Evolutionary conservation across 2,329 filamentous ascomycete genomes (phyloP).

Genomic region (Biscogniauxia marginata): DNA sequence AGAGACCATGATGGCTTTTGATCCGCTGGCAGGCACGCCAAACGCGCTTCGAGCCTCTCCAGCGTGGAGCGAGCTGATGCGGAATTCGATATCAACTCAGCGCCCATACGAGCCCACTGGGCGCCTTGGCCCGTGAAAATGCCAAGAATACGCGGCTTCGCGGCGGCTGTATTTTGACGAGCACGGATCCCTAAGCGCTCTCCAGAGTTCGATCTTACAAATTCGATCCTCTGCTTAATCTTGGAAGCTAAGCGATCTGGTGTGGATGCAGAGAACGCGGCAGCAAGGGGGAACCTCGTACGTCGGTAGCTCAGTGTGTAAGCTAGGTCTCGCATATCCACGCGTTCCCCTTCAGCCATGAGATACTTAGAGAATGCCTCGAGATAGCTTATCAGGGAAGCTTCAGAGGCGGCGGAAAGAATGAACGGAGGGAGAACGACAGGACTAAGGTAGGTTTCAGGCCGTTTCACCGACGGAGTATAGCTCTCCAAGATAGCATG

Average conservation of each 20-base stretch:
- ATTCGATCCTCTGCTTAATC: neutral
- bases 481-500: constrained; percentile 19
- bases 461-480: neutral
- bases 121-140: constrained; percentile 38
- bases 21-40: neutral
- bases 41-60: neutral
- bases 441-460: neutral
- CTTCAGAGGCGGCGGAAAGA: constrained; percentile 2
- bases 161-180: neutral
- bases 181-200: neutral
- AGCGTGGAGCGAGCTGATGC: neutral
- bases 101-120: constrained; percentile 35
- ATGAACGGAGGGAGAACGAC: constrained; percentile 1
- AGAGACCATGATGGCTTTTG: constrained; percentile 10
- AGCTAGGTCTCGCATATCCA: neutral
- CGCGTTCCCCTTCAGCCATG: neutral
- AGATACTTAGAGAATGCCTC: neutral
- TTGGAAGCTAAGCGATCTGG: neutral
- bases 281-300: neutral
- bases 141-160: constrained; percentile 17
- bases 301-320: neutral
- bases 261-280: neutral
- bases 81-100: constrained; percentile 17
- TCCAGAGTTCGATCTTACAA: neutral
- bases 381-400: neutral